Percentiles rank a stretch among this genome's conserved stretches.
Conservation (phyloP, 2,329 filamentous ascomycete species). For the Talaromyces sp. region DNA sequence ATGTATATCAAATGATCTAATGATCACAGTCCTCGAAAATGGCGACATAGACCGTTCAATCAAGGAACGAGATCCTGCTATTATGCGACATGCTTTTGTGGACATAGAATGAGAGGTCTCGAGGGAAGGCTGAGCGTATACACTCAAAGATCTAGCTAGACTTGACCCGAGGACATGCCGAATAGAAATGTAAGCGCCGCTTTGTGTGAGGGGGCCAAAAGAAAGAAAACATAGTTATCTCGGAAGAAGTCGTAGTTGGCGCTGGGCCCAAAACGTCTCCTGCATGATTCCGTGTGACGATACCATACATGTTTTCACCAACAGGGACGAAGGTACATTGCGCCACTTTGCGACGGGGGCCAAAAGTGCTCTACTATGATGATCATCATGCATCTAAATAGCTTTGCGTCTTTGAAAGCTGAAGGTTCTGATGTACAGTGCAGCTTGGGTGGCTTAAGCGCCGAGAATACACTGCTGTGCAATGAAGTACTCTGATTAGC, state of each 20-base stretch:
- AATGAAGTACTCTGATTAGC: neutral
- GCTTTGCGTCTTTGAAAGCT: neutral
- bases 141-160: neutral
- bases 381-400: neutral
- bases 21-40: neutral
- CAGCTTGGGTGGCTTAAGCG: neutral
- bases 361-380: neutral
- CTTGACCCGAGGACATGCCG: neutral
- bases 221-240: neutral
- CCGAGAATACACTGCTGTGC: neutral
- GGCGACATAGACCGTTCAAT: neutral
- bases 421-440: neutral
- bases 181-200: neutral
- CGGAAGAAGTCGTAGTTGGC: neutral
- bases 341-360: neutral
- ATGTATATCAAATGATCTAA: neutral
- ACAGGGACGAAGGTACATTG: neutral
- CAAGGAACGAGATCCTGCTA: neutral
- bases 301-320: neutral
- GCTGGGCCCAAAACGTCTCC: neutral
- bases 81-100: neutral
- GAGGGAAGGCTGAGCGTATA: neutral
- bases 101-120: neutral
- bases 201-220: neutral
- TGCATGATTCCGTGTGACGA: neutral